A percentile compares a stretch with the other conserved stretches of the same genome.
phyloP scores from a whole-genome alignment of 805 yeast species.

The Isabelozyma rhagii region DNA sequence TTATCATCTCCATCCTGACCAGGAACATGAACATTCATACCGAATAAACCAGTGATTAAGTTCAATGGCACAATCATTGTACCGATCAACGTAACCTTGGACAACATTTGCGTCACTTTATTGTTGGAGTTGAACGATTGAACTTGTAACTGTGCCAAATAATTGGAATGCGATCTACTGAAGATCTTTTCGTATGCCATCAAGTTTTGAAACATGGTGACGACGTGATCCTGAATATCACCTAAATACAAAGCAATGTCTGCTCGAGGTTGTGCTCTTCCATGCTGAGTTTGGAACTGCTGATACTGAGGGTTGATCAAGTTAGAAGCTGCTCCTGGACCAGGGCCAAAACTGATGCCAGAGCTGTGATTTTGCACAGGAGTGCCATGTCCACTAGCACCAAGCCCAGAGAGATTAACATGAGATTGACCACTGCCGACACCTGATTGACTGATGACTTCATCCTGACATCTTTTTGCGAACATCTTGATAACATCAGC shows the following conservation, averaged over 20 bases:
- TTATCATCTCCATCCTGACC: conserved; percentile 47
- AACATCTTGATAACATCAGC: conserved; percentile 97
- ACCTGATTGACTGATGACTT: conserved; percentile 21
- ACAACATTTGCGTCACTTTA: conserved; percentile 79
- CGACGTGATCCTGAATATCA: conserved; percentile 95
- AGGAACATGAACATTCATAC: conserved; percentile 92
- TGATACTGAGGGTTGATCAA: conserved; percentile 8
- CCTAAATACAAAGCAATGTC: conserved; percentile 91
- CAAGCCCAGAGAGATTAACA: conserved; percentile 13
- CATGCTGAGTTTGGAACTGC: conserved; percentile 15
- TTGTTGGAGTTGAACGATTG: conserved; percentile 85
- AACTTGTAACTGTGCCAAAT: conserved; percentile 90
- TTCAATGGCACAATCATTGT: conserved; percentile 88
- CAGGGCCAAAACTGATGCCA: conserved; percentile 36
- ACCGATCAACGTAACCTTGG: conserved; percentile 87
- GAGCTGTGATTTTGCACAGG: conserved; percentile 7
- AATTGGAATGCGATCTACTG: conserved; percentile 86
- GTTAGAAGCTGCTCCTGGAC: conserved; percentile 29
- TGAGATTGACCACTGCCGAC: conserved; percentile 8
- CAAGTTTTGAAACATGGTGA: conserved; percentile 92
- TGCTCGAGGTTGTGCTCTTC: conserved; percentile 63
- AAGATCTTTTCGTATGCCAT: conserved; percentile 89
- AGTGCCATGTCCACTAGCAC: conserved; percentile 4
- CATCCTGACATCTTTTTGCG: conserved; percentile 91
- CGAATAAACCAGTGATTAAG: conserved; percentile 85